Base-by-base conservation (phyloP, 768 basidiomycete species). In the Russula sp. region DNA sequence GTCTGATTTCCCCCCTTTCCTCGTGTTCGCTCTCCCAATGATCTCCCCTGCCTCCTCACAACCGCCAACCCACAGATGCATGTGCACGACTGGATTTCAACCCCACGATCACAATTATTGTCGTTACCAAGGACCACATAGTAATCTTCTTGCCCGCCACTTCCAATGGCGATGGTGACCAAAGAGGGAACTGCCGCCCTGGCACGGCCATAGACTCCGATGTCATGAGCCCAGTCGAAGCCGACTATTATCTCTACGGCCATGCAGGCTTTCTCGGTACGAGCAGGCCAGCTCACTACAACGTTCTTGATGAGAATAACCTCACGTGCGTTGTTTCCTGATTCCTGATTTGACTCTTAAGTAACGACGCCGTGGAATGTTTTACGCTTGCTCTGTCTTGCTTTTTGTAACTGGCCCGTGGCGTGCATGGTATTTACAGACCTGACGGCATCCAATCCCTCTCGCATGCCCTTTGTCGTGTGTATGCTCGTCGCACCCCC, bases 111-210 rank as follows among this genome's bases (percentile, higher is more conserved):
- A 93, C 92, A 0, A 74, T 92, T 38, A 80, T 92, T 54, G 79
- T 92, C 38, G 91, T 93, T 5, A 90, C 89, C 9, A 93, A 93
- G 70, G 78, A 86, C 3, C 86, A 89, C 70, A 86, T 87, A 59
- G 78, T 84, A 48, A 77, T 84, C 69, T 81, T 87, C 72, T 84
- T 86, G n/a, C n/a, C n/a, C n/a, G n/a, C n/a, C 76, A 84, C 85
- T 14, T 22, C 36, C 11, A 2, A 10, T 1, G 16, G 1, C 13
- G 26, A 56, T 5, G 66, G 40, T 14, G 62, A 61, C 22, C 5
- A n/a, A n/a, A 87, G 83, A 62, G 86, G 84, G 3, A 93, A 93
- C 69, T 85, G 83, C 67, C 84, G 80, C 3, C 87, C 90, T 0
- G 90, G 91, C 6, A 88, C 88, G 0, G 87, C 92, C 13, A 80